Conservation (phyloP, 176 grass and related monocot species). For the Zoysia japonica region DNA sequence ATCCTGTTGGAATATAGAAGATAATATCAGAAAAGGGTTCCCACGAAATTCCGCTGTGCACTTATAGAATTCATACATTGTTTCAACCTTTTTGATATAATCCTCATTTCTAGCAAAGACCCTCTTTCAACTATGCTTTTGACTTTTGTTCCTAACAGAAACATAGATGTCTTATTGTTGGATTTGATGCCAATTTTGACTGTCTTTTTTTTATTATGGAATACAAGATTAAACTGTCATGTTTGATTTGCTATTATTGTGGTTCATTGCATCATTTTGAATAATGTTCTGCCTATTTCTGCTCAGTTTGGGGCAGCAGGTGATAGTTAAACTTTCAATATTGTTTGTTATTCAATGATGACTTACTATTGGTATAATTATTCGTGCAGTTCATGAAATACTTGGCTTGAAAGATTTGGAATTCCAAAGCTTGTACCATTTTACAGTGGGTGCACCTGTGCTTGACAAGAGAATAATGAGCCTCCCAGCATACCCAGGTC, state of each 20-base stretch:
- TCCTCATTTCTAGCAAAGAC: not conserved
- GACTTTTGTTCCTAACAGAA: not conserved
- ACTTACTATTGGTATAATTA: constrained; percentile 20
- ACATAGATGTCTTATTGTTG: not conserved
- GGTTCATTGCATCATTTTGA: not conserved
- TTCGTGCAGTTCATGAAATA: constrained; percentile 80
- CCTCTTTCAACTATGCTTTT: not conserved
- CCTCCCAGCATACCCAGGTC: constrained; percentile 83
- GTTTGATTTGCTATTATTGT: not conserved
- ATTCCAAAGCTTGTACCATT: constrained; percentile 95
- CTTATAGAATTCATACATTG: not conserved
- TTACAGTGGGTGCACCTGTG: constrained; percentile 74
- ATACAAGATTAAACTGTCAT: not conserved
- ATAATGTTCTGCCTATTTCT: constrained; percentile 1
- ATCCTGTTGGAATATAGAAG: too few species aligned
- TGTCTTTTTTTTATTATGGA: not conserved
- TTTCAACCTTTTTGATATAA: not conserved
- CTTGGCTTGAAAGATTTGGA: constrained; percentile 74
- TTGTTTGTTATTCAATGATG: not conserved
- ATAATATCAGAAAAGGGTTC: not conserved
- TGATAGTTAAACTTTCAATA: not conserved
- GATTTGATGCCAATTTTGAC: not conserved
- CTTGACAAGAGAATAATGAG: constrained; percentile 83
- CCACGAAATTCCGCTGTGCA: not conserved
- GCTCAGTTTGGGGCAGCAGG: not conserved